Base-by-base conservation (phyloP, 345 rosid genomes). In the Eucalyptus cloeziana region DNA sequence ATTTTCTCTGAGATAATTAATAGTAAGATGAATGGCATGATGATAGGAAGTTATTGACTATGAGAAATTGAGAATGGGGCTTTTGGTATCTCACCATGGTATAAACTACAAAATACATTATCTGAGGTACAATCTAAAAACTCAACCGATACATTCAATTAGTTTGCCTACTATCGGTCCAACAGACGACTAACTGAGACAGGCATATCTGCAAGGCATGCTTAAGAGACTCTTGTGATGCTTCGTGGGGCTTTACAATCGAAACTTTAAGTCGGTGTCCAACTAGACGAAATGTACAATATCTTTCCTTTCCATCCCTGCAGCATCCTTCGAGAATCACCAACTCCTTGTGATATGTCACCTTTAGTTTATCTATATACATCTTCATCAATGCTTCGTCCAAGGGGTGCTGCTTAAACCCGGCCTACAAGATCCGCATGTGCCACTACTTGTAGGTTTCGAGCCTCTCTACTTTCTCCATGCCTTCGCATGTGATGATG, bases 221-320 rank as follows among this genome's bases (percentile, higher is more conserved):
- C 69, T 27, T 27, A 27, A 30, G 31, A 60, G 67, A 60, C 67
- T 60, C 67, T 60, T 60, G 67, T 60, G 27, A 60, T 60, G 31
- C 31, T 11, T 27, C 31, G 15, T 60, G 67, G 12, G 33, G 31
- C 17, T 62, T 62, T 16, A 13, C 16, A 7, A 6, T 13, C 15
- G 69, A 27, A 62, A 62, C 69, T 13, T 27, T 30, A 62, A n/a
- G 43, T 33, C 60, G 95, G 93, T 51, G 87, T 90, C 96, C 94
- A 95, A 19, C 90, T 89, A 16, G 94, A 91, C 27, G 93, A 91
- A 40, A 94, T 94, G 52, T 31, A 45, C 3, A 91, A 17, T 24
- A 93, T 91, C 51, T 94, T 89, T 30, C 96, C 96, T 88, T 94
- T 94, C 95, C 94, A 93, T n/a, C 95, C 94, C 64, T 91, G 96